Base-by-base conservation (phyloP, 148 eudicot species). In the Beta vulgaris region DNA sequence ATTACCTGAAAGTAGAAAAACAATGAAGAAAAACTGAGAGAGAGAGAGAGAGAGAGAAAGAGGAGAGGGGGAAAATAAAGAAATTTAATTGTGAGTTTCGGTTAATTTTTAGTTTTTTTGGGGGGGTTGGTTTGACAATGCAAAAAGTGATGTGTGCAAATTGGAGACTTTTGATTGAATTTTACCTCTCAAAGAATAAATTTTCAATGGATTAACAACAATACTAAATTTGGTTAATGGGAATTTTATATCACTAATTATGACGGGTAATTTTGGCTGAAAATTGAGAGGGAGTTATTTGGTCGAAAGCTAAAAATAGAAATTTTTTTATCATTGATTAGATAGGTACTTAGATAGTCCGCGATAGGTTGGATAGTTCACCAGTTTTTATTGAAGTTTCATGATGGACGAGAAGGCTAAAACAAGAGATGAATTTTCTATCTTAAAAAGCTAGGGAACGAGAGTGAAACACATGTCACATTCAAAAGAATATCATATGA, bases 1-100 rank as follows among this genome's bases (percentile, higher is more conserved):
- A 68, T 60, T 74, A 79, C 82, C 82, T 69, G 74, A 13, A 51
- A n/a, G 23, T 28, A 31, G 64, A 29, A 53, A 51, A 39, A 78
- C 7, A 63, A 72, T 13, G 32, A 59, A 46, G 28, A 21, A 35
- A 67, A 60, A 16, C 67, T 46, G 19, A 48, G 34, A 70, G 69
- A 44, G 26, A 78, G 36, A 39, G 71, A n/a, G 32, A 57, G 28
- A 15, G 53, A 29, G 68, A 59, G 37, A 46, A 46, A 34, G 25
- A 23, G 51, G 40, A 0, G 6, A 35, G 4, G 25, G 4, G 10
- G 29, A 23, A 34, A 13, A 23, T 53, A n/a, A 23, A 54, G 64
- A 72, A 74, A 32, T 48, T 49, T 35, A n/a, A 74, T 36, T 39
- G 4, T 8, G 32, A 23, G 35, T 42, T 60, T 73, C 26, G 26